A percentile compares a stretch with the other conserved stretches of the same genome.
These are phyloP conservation scores for Tolypocladium album DNA, from an alignment of 2,329 filamentous ascomycete species.

Conservation along the genomic window DNA sequence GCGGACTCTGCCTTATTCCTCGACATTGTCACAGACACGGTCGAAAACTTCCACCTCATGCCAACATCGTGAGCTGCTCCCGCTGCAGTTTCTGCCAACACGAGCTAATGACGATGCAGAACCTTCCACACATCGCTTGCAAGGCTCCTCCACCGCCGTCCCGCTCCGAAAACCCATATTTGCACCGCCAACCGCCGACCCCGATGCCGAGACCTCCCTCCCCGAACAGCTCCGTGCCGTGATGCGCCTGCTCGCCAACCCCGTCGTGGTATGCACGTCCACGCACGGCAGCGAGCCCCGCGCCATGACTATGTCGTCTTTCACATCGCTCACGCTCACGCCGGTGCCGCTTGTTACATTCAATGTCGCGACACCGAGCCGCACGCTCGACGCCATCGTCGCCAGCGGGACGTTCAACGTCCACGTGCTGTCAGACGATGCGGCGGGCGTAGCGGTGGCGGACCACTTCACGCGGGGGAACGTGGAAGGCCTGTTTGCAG, in stretches of 20 bases:
- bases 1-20: background rate
- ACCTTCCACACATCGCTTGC: background rate
- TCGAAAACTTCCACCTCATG: background rate
- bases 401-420: conserved; percentile 38
- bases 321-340: conserved; percentile 42
- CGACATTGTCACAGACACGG: background rate
- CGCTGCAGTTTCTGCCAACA: no score
- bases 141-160: conserved; percentile 1
- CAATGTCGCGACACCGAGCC: conserved; percentile 45
- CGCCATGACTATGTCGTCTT: conserved; percentile 50
- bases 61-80: background rate
- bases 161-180: conserved; percentile 8
- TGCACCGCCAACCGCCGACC: conserved; percentile 21
- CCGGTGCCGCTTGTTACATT: conserved; percentile 43
- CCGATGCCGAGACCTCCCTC: conserved; percentile 19
- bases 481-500: conserved; percentile 25
- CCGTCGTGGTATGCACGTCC: conserved; percentile 45
- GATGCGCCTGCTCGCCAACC: conserved; percentile 43
- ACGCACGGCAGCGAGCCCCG: conserved; percentile 23
- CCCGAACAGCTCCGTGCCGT: conserved; percentile 38
- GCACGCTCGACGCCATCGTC: conserved; percentile 40
- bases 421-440: conserved; percentile 39
- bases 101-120: background rate
- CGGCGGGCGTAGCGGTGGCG: conserved; percentile 36
- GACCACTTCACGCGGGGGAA: conserved; percentile 42